Evolutionary conservation across 768 basidiomycete species (phyloP).

Genomic region (Suillus clintonianus): DNA sequence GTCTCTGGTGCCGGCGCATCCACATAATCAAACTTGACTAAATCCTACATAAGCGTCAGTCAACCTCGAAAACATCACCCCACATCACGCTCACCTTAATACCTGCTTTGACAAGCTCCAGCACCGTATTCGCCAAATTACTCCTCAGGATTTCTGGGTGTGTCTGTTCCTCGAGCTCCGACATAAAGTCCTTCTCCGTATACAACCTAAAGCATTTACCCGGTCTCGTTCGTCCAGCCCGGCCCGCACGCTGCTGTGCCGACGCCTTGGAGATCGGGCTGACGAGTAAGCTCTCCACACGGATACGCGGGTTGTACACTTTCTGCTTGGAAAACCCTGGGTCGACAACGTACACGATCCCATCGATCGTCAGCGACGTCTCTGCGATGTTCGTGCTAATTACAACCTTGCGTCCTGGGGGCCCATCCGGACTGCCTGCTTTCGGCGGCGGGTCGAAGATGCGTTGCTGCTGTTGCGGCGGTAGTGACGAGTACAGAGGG

Average conservation of each 20-base stretch:
- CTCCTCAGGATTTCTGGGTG: slow-evolving; percentile 94
- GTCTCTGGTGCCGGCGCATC: slow-evolving; percentile 96
- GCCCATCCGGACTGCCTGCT: slow-evolving; percentile 60
- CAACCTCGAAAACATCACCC: neutral
- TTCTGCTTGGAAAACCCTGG: slow-evolving; percentile 98
- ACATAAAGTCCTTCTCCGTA: slow-evolving; percentile 97
- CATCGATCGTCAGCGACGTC: slow-evolving; percentile 96
- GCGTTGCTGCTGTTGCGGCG: slow-evolving; percentile 91
- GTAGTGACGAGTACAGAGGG: slow-evolving; percentile 93
- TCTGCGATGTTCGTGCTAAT: slow-evolving; percentile 98
- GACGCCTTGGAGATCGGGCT: slow-evolving; percentile 97
- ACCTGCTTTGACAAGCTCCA: slow-evolving; percentile 93
- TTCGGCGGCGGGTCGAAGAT: slow-evolving; percentile 91
- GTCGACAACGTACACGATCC: slow-evolving; percentile 98
- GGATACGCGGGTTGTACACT: slow-evolving; percentile 96
- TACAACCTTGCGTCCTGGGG: slow-evolving; percentile 91
- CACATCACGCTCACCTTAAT: slow-evolving; percentile 57
- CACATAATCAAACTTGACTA: slow-evolving; percentile 86
- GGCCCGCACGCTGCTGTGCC: slow-evolving; percentile 94
- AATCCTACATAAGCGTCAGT: slow-evolving; percentile 47
- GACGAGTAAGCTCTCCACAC: slow-evolving; percentile 94
- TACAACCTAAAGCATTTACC: slow-evolving; percentile 98
- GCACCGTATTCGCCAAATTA: slow-evolving; percentile 90
- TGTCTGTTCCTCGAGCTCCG: slow-evolving; percentile 95
- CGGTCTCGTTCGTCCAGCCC: slow-evolving; percentile 93